Evolutionary conservation across 495 filamentous ascomycete species (phyloP), one percentile per base, ranked within the genome.

Genomic region (Penicillium cinerascens): DNA sequence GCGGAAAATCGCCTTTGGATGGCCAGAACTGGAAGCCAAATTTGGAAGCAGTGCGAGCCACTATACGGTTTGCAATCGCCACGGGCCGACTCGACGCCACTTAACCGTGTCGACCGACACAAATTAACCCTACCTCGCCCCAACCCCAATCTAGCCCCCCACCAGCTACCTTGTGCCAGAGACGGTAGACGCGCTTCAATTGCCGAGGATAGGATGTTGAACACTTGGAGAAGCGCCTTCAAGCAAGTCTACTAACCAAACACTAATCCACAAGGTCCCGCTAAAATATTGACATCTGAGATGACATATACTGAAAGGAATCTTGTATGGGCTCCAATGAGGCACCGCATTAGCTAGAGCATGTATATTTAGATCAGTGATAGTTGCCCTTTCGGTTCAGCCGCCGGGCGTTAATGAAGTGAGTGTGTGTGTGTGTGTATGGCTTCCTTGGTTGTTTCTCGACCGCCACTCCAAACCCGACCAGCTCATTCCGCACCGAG

Each of bases 221-320:
- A n/a, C n/a, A n/a, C n/a, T n/a, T n/a, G n/a, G n/a, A n/a, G n/a
- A n/a, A n/a, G n/a, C n/a, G n/a, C n/a, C n/a, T n/a, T n/a, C n/a
- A n/a, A n/a, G 21, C 56, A 36, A 65, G 55, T 46, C 59, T 65
- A 59, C 55, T 61, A 65, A 59, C 51, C 26, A 54, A 64, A 26
- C 63, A 65, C 65, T 68, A 67, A 63, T 59, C 59, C 64, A 65
- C 58, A 29, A 57, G 59, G 42, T 63, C 45, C 56, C 43, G 25
- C 54, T 57, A 51, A 37, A 39, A 64, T 48, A 52, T 42, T 58
- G 48, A 54, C 21, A 56, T 40, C 42, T 48, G 56, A 54, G 46
- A 64, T 20, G 55, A 60, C 58, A 68, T 48, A 64, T 58, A 54
- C 49, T 49, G 41, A 40, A 59, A 51, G 52, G 25, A 38, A 33